Evolutionary conservation across 2,329 filamentous ascomycete species (phyloP), one percentile per base, ranked within the genome.

Genomic region (Colletotrichum sojae): DNA sequence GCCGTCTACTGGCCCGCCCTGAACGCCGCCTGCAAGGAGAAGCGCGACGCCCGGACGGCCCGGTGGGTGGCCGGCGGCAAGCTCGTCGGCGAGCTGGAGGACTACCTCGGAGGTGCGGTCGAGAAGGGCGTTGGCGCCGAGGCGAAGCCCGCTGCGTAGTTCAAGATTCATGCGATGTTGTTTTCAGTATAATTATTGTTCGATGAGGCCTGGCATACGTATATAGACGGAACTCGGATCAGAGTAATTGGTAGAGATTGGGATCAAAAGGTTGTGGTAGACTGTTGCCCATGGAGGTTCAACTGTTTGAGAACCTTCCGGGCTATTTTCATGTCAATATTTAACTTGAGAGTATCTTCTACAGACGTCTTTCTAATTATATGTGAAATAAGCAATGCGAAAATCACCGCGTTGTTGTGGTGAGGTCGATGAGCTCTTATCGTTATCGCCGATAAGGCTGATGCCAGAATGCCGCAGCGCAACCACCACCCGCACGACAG

Each of bases 1-100:
- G 83, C 86, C 1, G 80, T 85, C 16, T 99, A 98, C 85, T 99
- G 96, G 96, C 94, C 95, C 0, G 92, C 93, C 1, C 85, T 99
- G 70, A 89, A 90, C 75, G 86, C 89, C 75, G 80, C 97, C 75
- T 92, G 91, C 72, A 86, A 88, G 18, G 85, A 91, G 78, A 89
- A 88, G 73, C 88, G 89, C 56, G 87, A 87, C 27, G 88, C 88
- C 71, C 89, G 89, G 75, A 83, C 82, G 71, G 85, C 89, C 73
- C 86, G 94, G 63, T 99, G 96, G 96, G 85, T 91, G 71, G 88
- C 89, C 15, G 94, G 89, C 25, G 96, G 96, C 20, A 93, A 92
- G 82, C 83, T 89, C 71, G 87, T 98, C 72, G 96, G 96, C 31
- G 95, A 98, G 83, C 91, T 89, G 60, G 96, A 99, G 83, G 88